Base-by-base conservation (phyloP, 2,329 filamentous ascomycete genomes). In the Trichothecium sympodiale region DNA sequence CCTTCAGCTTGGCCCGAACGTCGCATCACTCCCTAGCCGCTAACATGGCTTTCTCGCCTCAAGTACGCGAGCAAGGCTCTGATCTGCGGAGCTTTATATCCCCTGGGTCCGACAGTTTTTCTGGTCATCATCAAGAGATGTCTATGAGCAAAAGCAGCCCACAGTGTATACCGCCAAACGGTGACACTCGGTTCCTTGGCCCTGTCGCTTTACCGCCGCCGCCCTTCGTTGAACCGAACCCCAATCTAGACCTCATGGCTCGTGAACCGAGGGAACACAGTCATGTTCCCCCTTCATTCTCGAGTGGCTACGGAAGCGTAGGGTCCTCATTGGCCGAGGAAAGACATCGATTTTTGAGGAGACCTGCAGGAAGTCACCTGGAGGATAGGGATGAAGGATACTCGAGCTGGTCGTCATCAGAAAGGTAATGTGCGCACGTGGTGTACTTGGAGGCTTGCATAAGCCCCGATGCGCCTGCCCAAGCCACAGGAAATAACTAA, bases 181-280 rank as follows among this genome's bases (percentile, higher is more conserved):
- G 20, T 25, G 20, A 6, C 20, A 25, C 20, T 10, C 6, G 10
- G 10, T 35, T 38, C 27, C 29, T 29, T 28, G 60, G 53, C 3
- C 65, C 64, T 41, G 65, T 64, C 35, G 57, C 65, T 26, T 43
- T 69, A 31, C 65, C 64, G n/a, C 64, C 64, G n/a, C 65, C 65
- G 5, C 59, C 57, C 6, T 52, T 58, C 27, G 47, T 50, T 27
- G 59, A 59, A 20, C 46, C 53, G 37, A 41, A 49, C 30, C 44
- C 46, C 20, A 10, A 6, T 10, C 10, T 10, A 10, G 20, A 25
- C 6, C 6, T 6, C 20, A 25, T 25, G 20, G 6, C 20, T 25
- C 20, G 10, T 10, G 6, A 10, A 6, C 20, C 20, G 10, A 25
- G 20, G 10, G 20, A 25, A 25, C 29, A 33, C 29, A 29, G 35